Percentiles rank a stretch among this genome's conserved stretches.
Conservation (phyloP, 768 basidiomycete genomes). For the Naganishia vaughanmartiniae region DNA sequence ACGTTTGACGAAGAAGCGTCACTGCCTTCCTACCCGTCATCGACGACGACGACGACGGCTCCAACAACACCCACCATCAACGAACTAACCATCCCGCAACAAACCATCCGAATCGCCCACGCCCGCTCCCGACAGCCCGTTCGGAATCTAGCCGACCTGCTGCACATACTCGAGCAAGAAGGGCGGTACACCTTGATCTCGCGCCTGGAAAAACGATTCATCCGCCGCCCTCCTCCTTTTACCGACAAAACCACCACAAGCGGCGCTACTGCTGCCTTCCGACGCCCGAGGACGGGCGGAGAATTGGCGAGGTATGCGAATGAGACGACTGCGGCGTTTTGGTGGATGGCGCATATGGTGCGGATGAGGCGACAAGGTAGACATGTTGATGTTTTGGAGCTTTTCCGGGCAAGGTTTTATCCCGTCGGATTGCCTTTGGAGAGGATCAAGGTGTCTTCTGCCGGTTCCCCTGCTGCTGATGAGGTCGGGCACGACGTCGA, state of each 20-base stretch:
- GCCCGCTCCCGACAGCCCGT: conserved; percentile 6
- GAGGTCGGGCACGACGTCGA: too few species aligned
- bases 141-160: neutral
- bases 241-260: too few species aligned
- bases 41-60: neutral
- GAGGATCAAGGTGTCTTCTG: neutral
- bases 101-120: conserved; percentile 13
- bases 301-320: neutral
- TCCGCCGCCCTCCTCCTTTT: neutral
- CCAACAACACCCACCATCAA: neutral
- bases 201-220: conserved; percentile 17
- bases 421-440: neutral
- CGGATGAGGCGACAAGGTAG: neutral
- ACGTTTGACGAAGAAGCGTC: too few species aligned
- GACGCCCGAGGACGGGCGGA: neutral
- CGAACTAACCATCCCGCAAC: neutral
- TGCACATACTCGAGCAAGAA: neutral
- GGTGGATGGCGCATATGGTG: conserved; percentile 23
- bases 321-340: conserved; percentile 19
- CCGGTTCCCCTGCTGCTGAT: neutral
- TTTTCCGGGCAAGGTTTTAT: conserved; percentile 14
- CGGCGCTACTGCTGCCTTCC: too few species aligned
- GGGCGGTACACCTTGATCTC: conserved; percentile 9
- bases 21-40: too few species aligned
- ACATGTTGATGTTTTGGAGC: conserved; percentile 1